These are phyloP conservation scores for Beauveria asiatica DNA, from an alignment of 2,329 filamentous ascomycete genomes.

Conservation along the genomic window DNA sequence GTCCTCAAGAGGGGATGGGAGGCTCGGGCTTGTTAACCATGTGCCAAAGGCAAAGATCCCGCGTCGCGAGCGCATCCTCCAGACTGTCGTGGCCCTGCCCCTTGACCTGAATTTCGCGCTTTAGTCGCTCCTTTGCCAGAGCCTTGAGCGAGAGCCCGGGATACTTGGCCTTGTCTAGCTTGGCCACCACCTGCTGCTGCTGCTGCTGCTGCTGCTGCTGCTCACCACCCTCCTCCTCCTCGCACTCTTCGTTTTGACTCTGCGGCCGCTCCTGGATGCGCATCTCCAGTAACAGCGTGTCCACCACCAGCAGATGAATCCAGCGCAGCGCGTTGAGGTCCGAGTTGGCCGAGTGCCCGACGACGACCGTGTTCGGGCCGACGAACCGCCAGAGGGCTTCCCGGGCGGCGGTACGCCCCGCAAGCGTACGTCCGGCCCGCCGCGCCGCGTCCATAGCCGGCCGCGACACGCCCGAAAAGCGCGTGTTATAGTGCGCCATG, in stretches of 20 bases:
- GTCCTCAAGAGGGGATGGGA: background rate
- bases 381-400: slow-evolving; percentile 34
- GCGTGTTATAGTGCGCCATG: slow-evolving; percentile 42
- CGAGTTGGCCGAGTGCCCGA: slow-evolving; percentile 35
- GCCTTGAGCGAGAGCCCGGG: slow-evolving; percentile 31
- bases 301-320: slow-evolving; percentile 36
- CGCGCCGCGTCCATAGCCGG: slow-evolving; percentile 29
- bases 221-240: too few species aligned
- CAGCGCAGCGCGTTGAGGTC: slow-evolving; percentile 39
- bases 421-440: slow-evolving; percentile 24
- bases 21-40: slow-evolving; percentile 13
- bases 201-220: background rate
- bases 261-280: slow-evolving; percentile 13
- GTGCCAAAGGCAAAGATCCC: slow-evolving; percentile 34
- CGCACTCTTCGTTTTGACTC: background rate
- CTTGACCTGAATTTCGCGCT: slow-evolving; percentile 30
- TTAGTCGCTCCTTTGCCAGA: slow-evolving; percentile 27
- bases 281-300: slow-evolving; percentile 32
- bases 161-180: slow-evolving; percentile 8
- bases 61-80: slow-evolving; percentile 35
- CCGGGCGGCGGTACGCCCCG: slow-evolving; percentile 34
- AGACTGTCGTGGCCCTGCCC: slow-evolving; percentile 32
- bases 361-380: slow-evolving; percentile 36
- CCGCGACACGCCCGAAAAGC: slow-evolving; percentile 39
- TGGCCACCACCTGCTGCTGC: background rate